Percentiles rank a stretch among this genome's conserved stretches.
Conservation (phyloP, 495 filamentous ascomycete species). For the Endocarpon pusillum region DNA sequence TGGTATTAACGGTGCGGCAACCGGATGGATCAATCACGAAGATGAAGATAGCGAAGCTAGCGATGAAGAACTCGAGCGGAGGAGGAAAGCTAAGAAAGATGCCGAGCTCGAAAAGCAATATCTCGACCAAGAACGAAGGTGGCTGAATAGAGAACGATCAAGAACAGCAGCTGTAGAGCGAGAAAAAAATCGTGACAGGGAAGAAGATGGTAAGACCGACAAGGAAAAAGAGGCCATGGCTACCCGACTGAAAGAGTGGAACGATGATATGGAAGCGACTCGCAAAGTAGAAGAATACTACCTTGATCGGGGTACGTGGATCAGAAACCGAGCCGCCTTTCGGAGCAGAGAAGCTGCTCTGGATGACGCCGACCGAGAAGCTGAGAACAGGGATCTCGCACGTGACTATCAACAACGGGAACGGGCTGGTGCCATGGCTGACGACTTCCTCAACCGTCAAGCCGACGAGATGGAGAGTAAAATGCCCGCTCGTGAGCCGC, state of each 20-base stretch:
- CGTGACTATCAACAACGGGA: conserved; percentile 54
- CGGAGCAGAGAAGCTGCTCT: conserved; percentile 51
- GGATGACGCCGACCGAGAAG: conserved; percentile 66
- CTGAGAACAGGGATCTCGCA: conserved; percentile 58
- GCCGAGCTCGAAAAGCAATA: conserved; percentile 66
- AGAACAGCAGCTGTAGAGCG: conserved; percentile 70
- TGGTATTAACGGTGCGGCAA: conserved; percentile 39
- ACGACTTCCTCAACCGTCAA: conserved; percentile 81
- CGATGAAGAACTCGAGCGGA: conserved; percentile 69
- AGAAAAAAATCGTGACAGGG: conserved; percentile 59
- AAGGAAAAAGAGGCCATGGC: conserved; percentile 54
- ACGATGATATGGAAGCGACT: conserved; percentile 66
- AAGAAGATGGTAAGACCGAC: conserved; percentile 39
- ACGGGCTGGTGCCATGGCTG: conserved; percentile 70
- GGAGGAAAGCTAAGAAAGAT: conserved; percentile 51
- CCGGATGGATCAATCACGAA: conserved; percentile 40
- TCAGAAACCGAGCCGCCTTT: conserved; percentile 59
- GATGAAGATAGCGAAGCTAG: conserved; percentile 81
- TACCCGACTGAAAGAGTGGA: conserved; percentile 61
- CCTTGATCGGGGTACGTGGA: conserved; percentile 66
- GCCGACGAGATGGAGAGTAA: conserved; percentile 62
- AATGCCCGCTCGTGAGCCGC: conserved; percentile 51
- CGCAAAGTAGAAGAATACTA: conserved; percentile 72
- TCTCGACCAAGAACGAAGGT: conserved; percentile 71
- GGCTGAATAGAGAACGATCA: conserved; percentile 76